Evolutionary conservation across 1,139 yeast species (phyloP), one percentile per base, ranked within the genome.

Genomic region (Blastobotrys buckinghamii): DNA sequence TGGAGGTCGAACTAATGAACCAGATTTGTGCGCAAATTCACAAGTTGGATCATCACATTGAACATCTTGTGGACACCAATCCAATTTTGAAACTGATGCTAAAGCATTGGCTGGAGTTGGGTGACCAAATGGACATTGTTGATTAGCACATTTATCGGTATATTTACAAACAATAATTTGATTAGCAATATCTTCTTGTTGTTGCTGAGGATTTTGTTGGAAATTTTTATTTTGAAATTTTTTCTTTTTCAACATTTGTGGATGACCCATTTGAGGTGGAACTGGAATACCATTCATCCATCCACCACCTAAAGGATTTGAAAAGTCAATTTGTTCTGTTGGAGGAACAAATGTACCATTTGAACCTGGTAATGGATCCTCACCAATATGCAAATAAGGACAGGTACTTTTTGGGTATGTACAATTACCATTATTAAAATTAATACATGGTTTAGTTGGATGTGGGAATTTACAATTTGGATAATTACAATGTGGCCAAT

Each of bases 31-130:
- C 0, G 95, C 90, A 60, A 78, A 82, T 46, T 72, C 71, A 69
- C 96, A 88, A 17, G 61, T 59, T 1, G 74, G 63, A 63, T 87
- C 79, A 39, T 68, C 60, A 70, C 96, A 88, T 29, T 69, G 67
- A 55, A 82, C 76, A 53, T 86, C 88, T 44, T 73, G 79, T 26
- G 81, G 71, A 70, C 96, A 88, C 95, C 95, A 86, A 55, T 81
- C 82, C 50, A 80, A 70, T 19, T 76, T 75, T 22, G 77, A 71
- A 35, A 88, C 87, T 58, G 81, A 79, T 22, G 89, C 88, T 51
- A 77, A 79, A 51, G 76, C 78, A 65, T 84, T 86, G 15, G 88
- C 85, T 1, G 95, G 94, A 1, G 96, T 86, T 43, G 96, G 96
- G 62, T 88, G 96, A 27, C 90, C 96, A 70, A 82, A 87, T 24